These are phyloP conservation scores for Euphorbia corollata DNA, from an alignment of 441 rosid genomes.

Conservation along the genomic window DNA sequence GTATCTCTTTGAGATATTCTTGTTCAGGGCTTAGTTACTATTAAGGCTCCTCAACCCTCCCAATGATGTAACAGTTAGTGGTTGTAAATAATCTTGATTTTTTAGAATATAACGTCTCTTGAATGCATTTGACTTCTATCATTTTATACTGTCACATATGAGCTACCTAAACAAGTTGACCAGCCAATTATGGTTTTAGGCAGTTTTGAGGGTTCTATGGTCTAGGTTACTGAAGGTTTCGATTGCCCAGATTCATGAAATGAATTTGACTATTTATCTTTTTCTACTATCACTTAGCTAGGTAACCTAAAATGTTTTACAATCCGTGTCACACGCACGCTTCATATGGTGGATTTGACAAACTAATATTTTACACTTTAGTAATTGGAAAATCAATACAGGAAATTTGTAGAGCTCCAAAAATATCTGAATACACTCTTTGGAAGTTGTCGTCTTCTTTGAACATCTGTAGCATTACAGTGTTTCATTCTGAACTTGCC, in stretches of 20 bases:
- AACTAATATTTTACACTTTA: background rate
- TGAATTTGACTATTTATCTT: background rate
- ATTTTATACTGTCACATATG: background rate
- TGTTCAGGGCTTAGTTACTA: too few relatives aligned
- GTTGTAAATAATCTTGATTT: background rate
- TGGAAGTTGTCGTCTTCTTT: background rate
- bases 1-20: too few relatives aligned
- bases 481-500: background rate
- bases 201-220: slow-evolving; percentile 1
- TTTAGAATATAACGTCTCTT: background rate
- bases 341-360: background rate
- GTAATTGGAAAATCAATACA: background rate
- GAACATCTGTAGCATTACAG: background rate
- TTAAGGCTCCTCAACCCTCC: too few relatives aligned
- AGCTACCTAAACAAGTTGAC: background rate
- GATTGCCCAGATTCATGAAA: background rate
- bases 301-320: background rate
- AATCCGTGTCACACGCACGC: background rate
- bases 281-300: too few relatives aligned
- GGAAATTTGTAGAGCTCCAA: background rate
- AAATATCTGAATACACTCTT: background rate
- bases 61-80: background rate
- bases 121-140: background rate
- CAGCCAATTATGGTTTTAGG: background rate
- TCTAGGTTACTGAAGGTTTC: background rate